Evolutionary conservation across 2,329 filamentous ascomycete genomes (phyloP).

Genomic region (Cordyceps fumosorosea): DNA sequence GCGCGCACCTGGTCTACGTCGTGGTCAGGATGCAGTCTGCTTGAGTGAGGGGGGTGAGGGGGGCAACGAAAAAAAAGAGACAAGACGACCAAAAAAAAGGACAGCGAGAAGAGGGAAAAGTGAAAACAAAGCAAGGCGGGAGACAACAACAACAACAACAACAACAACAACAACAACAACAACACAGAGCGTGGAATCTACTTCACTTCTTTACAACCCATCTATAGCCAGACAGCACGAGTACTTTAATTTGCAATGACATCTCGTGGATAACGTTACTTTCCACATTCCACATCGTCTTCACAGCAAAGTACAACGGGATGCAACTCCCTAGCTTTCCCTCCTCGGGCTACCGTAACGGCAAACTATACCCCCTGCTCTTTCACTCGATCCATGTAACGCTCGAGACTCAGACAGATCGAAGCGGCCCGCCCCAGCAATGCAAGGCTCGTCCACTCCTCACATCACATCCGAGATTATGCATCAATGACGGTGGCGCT

Average conservation of each 20-base stretch:
- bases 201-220: background rate
- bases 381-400: background rate
- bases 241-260: background rate
- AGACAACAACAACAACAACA: background rate
- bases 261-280: background rate
- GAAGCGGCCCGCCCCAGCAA: background rate
- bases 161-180: background rate
- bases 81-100: background rate
- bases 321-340: background rate
- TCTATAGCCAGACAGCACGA: background rate
- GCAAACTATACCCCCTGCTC: background rate
- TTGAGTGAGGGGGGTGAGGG: background rate
- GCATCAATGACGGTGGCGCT: background rate
- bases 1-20: constrained; percentile 4
- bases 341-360: background rate
- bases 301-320: background rate
- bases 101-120: background rate
- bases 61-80: background rate
- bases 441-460: background rate
- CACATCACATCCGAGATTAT: background rate
- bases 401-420: background rate
- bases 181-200: background rate
- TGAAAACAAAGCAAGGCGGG: background rate
- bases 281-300: background rate
- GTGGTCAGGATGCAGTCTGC: background rate